These are phyloP conservation scores for Daldinia bambusicola DNA, from an alignment of 495 filamentous ascomycete genomes.

Conservation along the genomic window DNA sequence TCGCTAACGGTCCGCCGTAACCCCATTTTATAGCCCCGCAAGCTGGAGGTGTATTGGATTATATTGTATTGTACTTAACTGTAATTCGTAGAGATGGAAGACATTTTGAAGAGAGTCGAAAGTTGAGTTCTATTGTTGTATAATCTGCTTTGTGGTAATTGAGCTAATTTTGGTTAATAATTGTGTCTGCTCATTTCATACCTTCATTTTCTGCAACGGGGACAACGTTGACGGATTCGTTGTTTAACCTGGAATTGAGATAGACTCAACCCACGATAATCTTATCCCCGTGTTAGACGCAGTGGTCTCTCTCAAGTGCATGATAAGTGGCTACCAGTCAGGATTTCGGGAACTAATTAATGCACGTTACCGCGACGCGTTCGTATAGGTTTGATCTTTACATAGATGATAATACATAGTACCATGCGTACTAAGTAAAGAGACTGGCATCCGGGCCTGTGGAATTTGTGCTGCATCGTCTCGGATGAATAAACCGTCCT, in stretches of 20 bases:
- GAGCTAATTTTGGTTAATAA: neutral
- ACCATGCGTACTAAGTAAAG: too few species aligned
- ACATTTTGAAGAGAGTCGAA: neutral
- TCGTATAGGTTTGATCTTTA: slow-evolving; percentile 22
- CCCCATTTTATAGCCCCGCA: neutral
- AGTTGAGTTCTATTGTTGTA: neutral
- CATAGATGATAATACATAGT: neutral
- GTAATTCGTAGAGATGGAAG: neutral
- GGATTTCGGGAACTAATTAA: slow-evolving; percentile 2
- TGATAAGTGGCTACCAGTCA: slow-evolving; percentile 3
- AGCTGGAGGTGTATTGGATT: too few species aligned
- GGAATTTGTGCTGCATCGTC: slow-evolving; percentile 35
- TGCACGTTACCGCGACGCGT: slow-evolving; percentile 30
- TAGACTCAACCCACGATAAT: slow-evolving; percentile 20
- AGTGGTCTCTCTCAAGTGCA: slow-evolving; percentile 3
- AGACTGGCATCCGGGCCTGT: slow-evolving; percentile 23
- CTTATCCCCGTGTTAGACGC: slow-evolving; percentile 11
- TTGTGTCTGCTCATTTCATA: neutral
- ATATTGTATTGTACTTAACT: neutral
- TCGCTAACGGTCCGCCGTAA: neutral
- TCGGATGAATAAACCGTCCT: slow-evolving; percentile 19
- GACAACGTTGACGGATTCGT: neutral
- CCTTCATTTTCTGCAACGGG: neutral
- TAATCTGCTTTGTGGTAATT: too few species aligned
- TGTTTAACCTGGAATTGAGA: neutral